Conservation (phyloP, 2,329 filamentous ascomycete genomes). For the Tolypocladium endophyticum region DNA sequence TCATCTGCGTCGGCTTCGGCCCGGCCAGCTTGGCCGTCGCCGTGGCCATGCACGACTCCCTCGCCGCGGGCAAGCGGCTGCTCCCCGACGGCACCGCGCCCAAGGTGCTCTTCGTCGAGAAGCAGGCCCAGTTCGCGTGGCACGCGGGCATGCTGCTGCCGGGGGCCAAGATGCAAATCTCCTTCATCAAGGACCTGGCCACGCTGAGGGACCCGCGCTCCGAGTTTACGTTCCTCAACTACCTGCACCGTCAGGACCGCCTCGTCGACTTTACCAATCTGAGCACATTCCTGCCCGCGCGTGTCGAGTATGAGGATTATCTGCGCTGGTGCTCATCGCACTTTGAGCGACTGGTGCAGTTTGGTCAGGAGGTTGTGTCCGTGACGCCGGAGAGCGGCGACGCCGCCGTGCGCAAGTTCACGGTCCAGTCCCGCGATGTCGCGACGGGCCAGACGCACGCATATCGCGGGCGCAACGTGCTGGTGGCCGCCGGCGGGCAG, state of each 20-base stretch:
- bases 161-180: slow-evolving; percentile 94
- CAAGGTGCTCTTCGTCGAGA: slow-evolving; percentile 79
- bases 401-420: slow-evolving; percentile 49
- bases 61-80: slow-evolving; percentile 39
- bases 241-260: slow-evolving; percentile 71
- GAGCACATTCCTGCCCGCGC: slow-evolving; percentile 74
- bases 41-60: slow-evolving; percentile 75
- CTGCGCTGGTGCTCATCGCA: slow-evolving; percentile 81
- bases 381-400: slow-evolving; percentile 45
- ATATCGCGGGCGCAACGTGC: slow-evolving; percentile 54
- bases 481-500: slow-evolving; percentile 48
- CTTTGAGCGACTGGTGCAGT: slow-evolving; percentile 64
- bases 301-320: slow-evolving; percentile 91
- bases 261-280: slow-evolving; percentile 87
- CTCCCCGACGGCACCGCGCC: slow-evolving; percentile 36
- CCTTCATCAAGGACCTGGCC: slow-evolving; percentile 92
- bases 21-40: slow-evolving; percentile 84
- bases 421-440: slow-evolving; percentile 53
- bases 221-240: slow-evolving; percentile 92
- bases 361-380: slow-evolving; percentile 66
- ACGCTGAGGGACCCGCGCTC: slow-evolving; percentile 80
- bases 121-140: slow-evolving; percentile 77
- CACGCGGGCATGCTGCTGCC: slow-evolving; percentile 92
- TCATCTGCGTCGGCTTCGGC: slow-evolving; percentile 87
- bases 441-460: slow-evolving; percentile 42